Evolutionary conservation across 306 rosid species (phyloP), one percentile per base, ranked within the genome.

Genomic region (Vigna reflexopilosa): DNA sequence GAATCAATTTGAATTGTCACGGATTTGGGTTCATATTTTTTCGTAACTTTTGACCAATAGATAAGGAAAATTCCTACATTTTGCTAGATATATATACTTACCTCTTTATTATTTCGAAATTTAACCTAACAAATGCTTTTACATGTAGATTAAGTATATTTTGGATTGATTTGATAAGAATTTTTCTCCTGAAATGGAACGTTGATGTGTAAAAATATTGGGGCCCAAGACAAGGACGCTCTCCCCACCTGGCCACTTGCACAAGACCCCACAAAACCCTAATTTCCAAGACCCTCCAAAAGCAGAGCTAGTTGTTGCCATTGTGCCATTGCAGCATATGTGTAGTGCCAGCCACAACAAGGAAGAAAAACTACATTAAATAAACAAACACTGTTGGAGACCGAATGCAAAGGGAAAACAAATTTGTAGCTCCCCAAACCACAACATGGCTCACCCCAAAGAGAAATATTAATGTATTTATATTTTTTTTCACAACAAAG

Each of bases 181-280:
- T 16, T 76, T 19, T 51, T 63, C 2, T 42, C 16, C 34, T 30
- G 0, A 70, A 65, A 36, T 49, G 69, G 47, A 44, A 51, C 48
- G 58, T 61, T 79, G 48, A 51, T 62, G 34, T 38, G 40, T 14
- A 40, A 38, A 38, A 40, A 61, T 28, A 47, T 61, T 34, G 80
- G 73, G 75, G 26, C 57, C 67, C 68, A 40, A 77, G 72, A 79
- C 63, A 71, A 63, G 32, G 88, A 84, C 87, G 84, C 81, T 81
- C 84, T 72, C 80, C 70, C 86, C 83, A 85, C 86, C 80, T 74
- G 79, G 87, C 89, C 92, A 89, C 79, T 88, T 85, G 91, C 96
- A 89, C 89, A 75, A 75, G 77, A 87, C 90, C 87, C 91, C 89
- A 87, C 88, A 80, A 90, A 76, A 89, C 97, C 97, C 96, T 93